Base-by-base conservation (phyloP, 2,329 filamentous ascomycete species). In the Leptographium procerum region DNA sequence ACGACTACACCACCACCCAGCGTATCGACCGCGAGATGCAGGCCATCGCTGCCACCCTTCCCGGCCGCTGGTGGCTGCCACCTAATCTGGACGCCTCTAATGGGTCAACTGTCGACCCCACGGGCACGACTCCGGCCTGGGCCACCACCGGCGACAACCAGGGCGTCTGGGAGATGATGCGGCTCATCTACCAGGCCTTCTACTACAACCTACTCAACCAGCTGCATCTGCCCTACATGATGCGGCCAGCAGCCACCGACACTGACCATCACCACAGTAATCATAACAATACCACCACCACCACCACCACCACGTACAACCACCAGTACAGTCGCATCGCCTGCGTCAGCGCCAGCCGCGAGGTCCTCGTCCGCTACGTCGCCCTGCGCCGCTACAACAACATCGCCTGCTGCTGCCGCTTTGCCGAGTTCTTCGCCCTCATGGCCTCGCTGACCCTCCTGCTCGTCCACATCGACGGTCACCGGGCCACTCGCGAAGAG, bases 31-130 rank as follows among this genome's bases (percentile, higher is more conserved):
- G 59, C 45, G 60, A 73, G 26, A 64, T 78, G 8, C 70, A 70
- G 47, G 64, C 70, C 4, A 69, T 71, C 7, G 69, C 71, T 0
- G 64, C 64, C 1, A 64, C 63, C 3, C 69, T 77, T 71, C 70
- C 75, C 2, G 62, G 70, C 4, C 66, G 70, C 43, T 78, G 75
- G 74, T 78, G 75, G 75, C 59, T 70, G 5, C 58, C 65, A 10
- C 66, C 68, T 11, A 55, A 66, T 13, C 16, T 57, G 22, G 22
- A n/a, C 19, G 22, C 40, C 19, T 45, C 40, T 10, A 3, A 5
- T 36, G 10, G 4, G 13, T 22, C 40, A n/a, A n/a, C 40, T 5
- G n/a, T 19, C 10, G 40, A 36, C 33, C n/a, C n/a, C n/a, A n/a
- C n/a, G n/a, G n/a, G 33, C 33, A 8, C 33, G 33, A 14, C 33